A percentile compares a stretch with the other conserved stretches of the same genome.
phyloP scores from a whole-genome alignment of 768 basidiomycete species.

The Pisolithus sp. region DNA sequence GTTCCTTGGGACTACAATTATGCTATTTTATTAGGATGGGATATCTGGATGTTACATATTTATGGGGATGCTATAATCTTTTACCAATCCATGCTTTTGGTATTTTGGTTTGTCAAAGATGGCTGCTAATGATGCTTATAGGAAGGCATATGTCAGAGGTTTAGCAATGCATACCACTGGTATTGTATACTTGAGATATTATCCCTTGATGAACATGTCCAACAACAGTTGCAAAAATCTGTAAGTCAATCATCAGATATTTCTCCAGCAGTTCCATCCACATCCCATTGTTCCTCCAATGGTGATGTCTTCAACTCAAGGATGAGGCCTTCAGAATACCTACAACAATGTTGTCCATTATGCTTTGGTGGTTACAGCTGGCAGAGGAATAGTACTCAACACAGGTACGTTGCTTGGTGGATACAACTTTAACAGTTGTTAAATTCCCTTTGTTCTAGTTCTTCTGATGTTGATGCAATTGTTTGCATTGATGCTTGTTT shows the following conservation, averaged over 20 bases:
- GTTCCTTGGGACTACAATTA: neutral
- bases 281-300: neutral
- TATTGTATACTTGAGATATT: conserved; percentile 16
- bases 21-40: too few relatives aligned
- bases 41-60: too few relatives aligned
- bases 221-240: neutral
- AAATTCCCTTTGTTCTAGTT: neutral
- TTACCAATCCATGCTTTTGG: too few relatives aligned
- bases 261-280: neutral
- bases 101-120: too few relatives aligned
- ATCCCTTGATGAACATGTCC: conserved; percentile 4
- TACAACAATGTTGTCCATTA: conserved; percentile 18
- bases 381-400: neutral
- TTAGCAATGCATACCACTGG: conserved; percentile 24
- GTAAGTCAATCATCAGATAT: neutral
- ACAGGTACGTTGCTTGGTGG: conserved; percentile 2
- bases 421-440: neutral
- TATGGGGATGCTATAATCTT: too few relatives aligned
- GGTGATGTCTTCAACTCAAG: neutral
- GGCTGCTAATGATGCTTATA: conserved; percentile 1
- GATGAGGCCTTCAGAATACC: conserved; percentile 13
- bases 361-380: conserved; percentile 18
- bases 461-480: conserved; percentile 19
- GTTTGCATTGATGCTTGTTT: conserved; percentile 32
- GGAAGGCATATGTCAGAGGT: conserved; percentile 19